These are phyloP conservation scores for Xylaria sp. DNA, from an alignment of 2,329 filamentous ascomycete genomes.

Conservation along the genomic window DNA sequence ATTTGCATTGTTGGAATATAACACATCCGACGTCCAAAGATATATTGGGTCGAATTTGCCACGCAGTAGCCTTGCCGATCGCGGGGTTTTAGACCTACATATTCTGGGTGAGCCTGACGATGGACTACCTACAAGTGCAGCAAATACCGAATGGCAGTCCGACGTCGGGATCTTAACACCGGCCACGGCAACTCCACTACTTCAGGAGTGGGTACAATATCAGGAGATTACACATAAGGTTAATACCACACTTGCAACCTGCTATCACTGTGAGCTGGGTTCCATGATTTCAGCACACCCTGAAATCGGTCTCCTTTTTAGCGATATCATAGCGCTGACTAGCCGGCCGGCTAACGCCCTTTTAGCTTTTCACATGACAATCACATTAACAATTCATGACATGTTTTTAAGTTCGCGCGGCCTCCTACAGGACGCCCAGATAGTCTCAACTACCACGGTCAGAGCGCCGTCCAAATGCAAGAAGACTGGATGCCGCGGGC, in stretches of 20 bases:
- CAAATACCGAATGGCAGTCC: background rate
- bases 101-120: background rate
- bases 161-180: background rate
- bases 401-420: background rate
- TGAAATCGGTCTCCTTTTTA: background rate
- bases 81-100: background rate
- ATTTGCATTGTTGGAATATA: background rate
- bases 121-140: background rate
- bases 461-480: background rate
- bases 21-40: background rate
- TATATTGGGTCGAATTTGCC: background rate
- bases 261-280: background rate
- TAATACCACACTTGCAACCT: background rate
- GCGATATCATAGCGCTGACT: background rate
- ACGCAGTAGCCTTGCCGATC: background rate
- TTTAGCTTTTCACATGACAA: background rate
- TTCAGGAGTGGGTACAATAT: background rate
- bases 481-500: conserved; percentile 14
- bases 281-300: background rate
- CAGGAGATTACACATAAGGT: background rate
- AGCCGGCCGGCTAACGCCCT: conserved; percentile 8
- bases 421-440: background rate
- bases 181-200: background rate
- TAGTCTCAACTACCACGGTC: background rate
- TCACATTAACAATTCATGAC: background rate